Evolutionary conservation across 768 basidiomycete species (phyloP).

Genomic region (Pleurotus pulmonarius): DNA sequence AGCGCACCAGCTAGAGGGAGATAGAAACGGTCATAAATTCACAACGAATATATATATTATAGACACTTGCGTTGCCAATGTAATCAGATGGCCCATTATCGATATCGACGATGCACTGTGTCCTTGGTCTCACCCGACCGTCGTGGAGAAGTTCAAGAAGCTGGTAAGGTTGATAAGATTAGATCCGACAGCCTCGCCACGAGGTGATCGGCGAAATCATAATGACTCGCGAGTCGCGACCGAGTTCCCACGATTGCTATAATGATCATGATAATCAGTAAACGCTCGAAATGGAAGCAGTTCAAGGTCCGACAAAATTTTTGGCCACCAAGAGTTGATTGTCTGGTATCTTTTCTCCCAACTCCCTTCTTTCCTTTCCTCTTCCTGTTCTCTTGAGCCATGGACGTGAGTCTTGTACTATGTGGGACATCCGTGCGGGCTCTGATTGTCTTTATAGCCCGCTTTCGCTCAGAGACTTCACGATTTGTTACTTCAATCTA

Average conservation of each 20-base stretch:
- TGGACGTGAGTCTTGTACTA: conserved; percentile 43
- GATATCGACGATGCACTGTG: too few species aligned
- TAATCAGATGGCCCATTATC: conserved; percentile 80
- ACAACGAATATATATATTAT: too few species aligned
- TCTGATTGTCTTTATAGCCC: conserved; percentile 41
- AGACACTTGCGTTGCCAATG: conserved; percentile 74
- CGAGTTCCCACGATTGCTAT: not conserved
- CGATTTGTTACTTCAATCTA: conserved; percentile 79
- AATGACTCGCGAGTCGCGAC: not conserved
- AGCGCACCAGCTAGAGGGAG: conserved; percentile 26
- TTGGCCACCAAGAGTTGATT: conserved; percentile 22
- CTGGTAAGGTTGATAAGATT: not conserved
- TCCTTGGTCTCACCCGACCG: too few species aligned
- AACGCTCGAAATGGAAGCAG: conserved; percentile 23
- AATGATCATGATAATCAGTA: conserved; percentile 14
- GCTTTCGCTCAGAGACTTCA: conserved; percentile 80
- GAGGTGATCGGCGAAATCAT: not conserved
- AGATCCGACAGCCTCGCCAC: not conserved
- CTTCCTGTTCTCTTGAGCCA: conserved; percentile 22
- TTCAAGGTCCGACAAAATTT: conserved; percentile 60
- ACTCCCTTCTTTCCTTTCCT: conserved; percentile 23
- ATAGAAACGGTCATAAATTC: conserved; percentile 15
- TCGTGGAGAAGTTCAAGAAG: too few species aligned
- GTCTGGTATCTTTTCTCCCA: conserved; percentile 19
- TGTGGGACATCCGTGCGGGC: conserved; percentile 7